Evolutionary conservation across 164 flowering plant species (phyloP), one percentile per base, ranked within the genome.

Genomic region (Sedum album): DNA sequence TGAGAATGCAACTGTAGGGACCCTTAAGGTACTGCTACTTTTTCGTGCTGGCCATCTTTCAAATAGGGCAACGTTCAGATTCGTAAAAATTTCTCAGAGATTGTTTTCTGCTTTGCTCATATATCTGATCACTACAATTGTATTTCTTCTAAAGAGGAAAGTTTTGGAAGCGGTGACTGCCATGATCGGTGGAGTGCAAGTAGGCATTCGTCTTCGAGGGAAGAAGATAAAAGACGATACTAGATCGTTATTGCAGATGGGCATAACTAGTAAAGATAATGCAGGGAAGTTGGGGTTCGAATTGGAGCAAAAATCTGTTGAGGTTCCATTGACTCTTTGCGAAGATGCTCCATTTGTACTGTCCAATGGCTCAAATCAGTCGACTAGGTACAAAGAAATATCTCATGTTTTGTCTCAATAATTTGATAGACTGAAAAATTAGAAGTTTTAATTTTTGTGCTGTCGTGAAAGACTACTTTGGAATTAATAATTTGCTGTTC

Each of bases 81-180:
- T 2, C 6, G 1, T 6, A 17, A 18, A 17, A n/a, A 41, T 41
- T 41, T 13, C 15, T 13, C 15, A 11, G 48, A 11, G 18, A 44
- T 7, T 65, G n/a, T 23, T 8, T 20, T 20, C 28, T 35, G 28
- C 25, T 35, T 10, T 36, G 2, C 66, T 5, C n/a, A 21, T 36
- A 60, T 21, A 2, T 39, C 20, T 71, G 15, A 67, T n/a, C 5
- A 6, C 46, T 14, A 42, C 1, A 14, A 65, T 28, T 69, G 64
- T 26, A 31, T 23, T 1, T 62, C 60, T 73, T 73, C 26, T 72
- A 33, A 71, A 95, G 99, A 86, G 85, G 82, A 79, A 82, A 25
- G 96, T 95, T 23, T 75, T 88, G 89, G 97, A 91, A 68, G 94
- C 97, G 33, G 89, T 92, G 41, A 80, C 80, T 65, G 79, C 96